Base-by-base conservation (phyloP, 2,329 filamentous ascomycete genomes). In the Thelonectria olida region DNA sequence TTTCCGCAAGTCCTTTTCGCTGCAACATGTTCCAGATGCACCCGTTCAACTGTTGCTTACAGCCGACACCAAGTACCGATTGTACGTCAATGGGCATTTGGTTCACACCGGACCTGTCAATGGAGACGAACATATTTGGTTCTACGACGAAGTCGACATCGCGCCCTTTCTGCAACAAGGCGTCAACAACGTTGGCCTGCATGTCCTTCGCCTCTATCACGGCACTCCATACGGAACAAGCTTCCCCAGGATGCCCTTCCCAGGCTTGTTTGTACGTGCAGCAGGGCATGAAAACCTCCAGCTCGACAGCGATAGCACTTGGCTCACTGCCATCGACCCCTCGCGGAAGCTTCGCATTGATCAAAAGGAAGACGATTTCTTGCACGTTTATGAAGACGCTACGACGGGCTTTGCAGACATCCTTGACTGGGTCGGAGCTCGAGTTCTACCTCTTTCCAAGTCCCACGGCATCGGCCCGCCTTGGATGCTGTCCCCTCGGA, bases 121-220 rank as follows among this genome's bases (percentile, higher is more conserved):
- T 54, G 64, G 67, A 5, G 63, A 71, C 25, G 15, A 41, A 5
- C 53, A 56, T 12, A 34, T 61, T 7, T 71, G 67, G 67, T 69
- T 68, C 54, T 67, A 64, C 31, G 67, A 71, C 47, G 58, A 64
- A n/a, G 49, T 68, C 22, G 64, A 71, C 39, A 66, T 71, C 17
- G 23, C 25, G 5, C 66, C 67, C 4, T 58, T 49, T 19, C 54
- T 71, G 13, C 49, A 22, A 6, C 15, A 17, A 2, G 68, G 67
- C 3, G 12, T 10, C 5, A 71, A 71, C 22, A 23, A 53, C 1
- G 42, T 71, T 8, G 52, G 38, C 8, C 54, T 66, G 13, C 47
- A 22, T 4, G 67, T 71, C 7, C 58, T 71, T 27, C 62, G 67
- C 10, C 63, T 63, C 23, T 69, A 63, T 42, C 41, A 65, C 22